These are phyloP conservation scores for Neofusicoccum kwambonambiense DNA, from an alignment of 2,329 filamentous ascomycete species.

Conservation along the genomic window DNA sequence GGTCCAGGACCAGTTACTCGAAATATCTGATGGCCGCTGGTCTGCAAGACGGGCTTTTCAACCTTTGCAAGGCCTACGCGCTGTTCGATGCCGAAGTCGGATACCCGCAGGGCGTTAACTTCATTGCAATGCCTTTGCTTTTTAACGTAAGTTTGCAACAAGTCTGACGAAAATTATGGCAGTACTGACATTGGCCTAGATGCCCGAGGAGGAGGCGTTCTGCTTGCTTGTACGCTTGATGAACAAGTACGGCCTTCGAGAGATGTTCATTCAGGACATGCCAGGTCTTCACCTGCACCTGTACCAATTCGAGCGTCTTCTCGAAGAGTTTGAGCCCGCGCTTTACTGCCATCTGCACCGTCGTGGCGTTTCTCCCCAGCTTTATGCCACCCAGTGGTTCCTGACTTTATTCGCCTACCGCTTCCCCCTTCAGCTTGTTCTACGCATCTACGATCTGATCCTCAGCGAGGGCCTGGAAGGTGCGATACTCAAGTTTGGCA, in stretches of 20 bases:
- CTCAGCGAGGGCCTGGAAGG: conserved; percentile 84
- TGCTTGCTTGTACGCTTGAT: conserved; percentile 89
- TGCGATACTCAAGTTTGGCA: conserved; percentile 90
- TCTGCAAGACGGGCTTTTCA: conserved; percentile 89
- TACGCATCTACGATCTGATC: conserved; percentile 94
- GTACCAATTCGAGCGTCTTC: conserved; percentile 89
- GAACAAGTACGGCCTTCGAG: conserved; percentile 92
- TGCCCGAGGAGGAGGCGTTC: conserved; percentile 97
- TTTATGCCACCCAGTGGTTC: conserved; percentile 99
- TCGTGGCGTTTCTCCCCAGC: conserved; percentile 80
- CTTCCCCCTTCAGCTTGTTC: conserved; percentile 91
- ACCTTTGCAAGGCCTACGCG: conserved; percentile 95
- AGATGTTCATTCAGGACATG: conserved; percentile 95
- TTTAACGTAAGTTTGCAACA: conserved; percentile 69
- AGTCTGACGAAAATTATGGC: conserved; percentile 22
- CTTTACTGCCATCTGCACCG: conserved; percentile 92
- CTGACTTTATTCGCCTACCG: conserved; percentile 97
- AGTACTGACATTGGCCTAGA: conserved; percentile 51
- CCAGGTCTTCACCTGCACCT: conserved; percentile 88
- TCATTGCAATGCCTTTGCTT: conserved; percentile 90
- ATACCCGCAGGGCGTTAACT: conserved; percentile 94
- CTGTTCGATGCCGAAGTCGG: conserved; percentile 92
- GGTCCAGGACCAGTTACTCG: conserved; percentile 90
- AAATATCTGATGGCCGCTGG: conserved; percentile 91
- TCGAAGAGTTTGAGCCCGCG: conserved; percentile 92